These are phyloP conservation scores for Pyrenochaeta sp. DNA, from an alignment of 2,329 filamentous ascomycete species.

Conservation along the genomic window DNA sequence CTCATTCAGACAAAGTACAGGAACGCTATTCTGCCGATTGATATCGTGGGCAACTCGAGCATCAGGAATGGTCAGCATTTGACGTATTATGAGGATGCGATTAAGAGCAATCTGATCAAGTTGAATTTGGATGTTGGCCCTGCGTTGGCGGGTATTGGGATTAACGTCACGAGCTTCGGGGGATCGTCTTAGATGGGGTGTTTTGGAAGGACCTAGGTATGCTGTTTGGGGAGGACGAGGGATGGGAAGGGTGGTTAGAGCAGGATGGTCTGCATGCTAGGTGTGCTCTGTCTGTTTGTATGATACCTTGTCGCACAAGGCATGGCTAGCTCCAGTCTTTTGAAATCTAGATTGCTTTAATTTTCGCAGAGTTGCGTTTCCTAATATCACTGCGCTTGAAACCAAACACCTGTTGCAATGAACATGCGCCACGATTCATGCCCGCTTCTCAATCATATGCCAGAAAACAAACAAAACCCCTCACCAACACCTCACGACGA, in stretches of 20 bases:
- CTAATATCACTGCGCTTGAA: no score
- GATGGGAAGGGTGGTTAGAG: no score
- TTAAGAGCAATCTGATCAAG: constrained; percentile 60
- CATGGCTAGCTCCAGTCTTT: no score
- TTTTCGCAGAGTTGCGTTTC: no score
- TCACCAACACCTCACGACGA: no score
- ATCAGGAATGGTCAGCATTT: constrained; percentile 60
- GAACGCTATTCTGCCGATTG: constrained; percentile 62
- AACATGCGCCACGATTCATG: no score
- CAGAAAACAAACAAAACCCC: neutral
- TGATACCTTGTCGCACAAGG: constrained; percentile 7
- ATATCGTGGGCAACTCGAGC: constrained; percentile 62
- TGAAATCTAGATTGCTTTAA: no score
- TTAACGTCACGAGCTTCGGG: constrained; percentile 29
- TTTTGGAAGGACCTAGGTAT: neutral
- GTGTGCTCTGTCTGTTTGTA: no score
- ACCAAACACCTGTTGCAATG: no score
- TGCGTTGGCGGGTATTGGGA: constrained; percentile 34
- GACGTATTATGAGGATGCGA: constrained; percentile 64
- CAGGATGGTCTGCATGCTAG: no score
- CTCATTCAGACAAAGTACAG: constrained; percentile 59
- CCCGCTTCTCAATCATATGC: no score
- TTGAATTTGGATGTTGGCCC: constrained; percentile 57
- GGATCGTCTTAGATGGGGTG: neutral
- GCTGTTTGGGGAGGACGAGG: neutral